Conservation (phyloP, 192 early-diverging fungal genomes). For the Phycomyces nitens region DNA sequence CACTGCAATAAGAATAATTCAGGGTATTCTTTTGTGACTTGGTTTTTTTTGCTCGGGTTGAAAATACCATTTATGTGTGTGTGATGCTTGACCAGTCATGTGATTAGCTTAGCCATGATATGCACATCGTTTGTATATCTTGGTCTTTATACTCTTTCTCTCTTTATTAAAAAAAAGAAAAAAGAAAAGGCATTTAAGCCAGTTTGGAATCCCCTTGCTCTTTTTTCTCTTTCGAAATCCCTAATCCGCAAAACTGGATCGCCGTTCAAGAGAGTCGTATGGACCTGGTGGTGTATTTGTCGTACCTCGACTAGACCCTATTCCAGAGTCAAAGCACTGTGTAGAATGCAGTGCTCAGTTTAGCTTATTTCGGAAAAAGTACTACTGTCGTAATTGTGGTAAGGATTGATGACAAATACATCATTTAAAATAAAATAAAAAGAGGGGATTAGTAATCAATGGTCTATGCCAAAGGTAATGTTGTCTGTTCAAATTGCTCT, state of each 20-base stretch:
- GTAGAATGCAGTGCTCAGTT: constrained; percentile 21
- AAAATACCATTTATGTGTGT: too few species aligned
- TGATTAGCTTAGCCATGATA: too few species aligned
- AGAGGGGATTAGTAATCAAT: neutral
- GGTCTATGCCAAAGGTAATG: constrained; percentile 19
- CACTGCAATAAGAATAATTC: too few species aligned
- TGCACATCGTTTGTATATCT: too few species aligned
- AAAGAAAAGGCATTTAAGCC: too few species aligned
- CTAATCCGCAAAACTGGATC: neutral
- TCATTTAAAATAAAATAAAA: neutral
- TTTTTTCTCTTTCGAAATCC: too few species aligned
- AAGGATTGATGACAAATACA: neutral
- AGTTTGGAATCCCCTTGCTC: too few species aligned
- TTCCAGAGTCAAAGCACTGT: constrained; percentile 16
- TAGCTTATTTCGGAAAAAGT: constrained; percentile 35
- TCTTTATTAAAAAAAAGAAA: too few species aligned
- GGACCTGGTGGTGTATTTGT: constrained; percentile 32
- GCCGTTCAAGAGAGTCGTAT: neutral
- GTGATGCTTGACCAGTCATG: too few species aligned
- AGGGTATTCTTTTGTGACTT: too few species aligned
- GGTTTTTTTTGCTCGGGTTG: too few species aligned
- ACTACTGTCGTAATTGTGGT: constrained; percentile 39
- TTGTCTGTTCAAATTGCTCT: constrained; percentile 32
- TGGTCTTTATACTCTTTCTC: too few species aligned
- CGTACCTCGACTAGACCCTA: constrained; percentile 17